Evolutionary conservation across 2,329 filamentous ascomycete genomes (phyloP), one percentile per base, ranked within the genome.

Genomic region (Raffaelea deltoideospora): DNA sequence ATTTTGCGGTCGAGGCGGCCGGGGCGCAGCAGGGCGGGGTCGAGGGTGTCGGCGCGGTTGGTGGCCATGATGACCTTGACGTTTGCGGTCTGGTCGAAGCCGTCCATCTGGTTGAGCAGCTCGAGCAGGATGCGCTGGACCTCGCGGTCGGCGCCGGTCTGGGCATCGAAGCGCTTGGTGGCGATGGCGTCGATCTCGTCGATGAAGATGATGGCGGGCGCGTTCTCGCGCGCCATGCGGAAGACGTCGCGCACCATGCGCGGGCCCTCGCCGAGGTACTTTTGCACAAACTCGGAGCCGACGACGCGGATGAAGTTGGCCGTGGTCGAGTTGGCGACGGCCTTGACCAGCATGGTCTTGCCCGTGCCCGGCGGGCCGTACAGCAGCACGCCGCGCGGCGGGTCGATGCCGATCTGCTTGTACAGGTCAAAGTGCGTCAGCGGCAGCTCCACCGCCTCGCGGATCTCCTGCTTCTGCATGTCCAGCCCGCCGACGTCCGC

Each of bases 41-140:
- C 90, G 46, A 98, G 72, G 7, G 90, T 98, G 59, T 96, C 90
- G 47, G 90, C 88, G 56, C 90, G 81, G 67, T 98, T 98, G 48
- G 90, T 98, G 47, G 90, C 90, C 90, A 98, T 98, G 64, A 98
- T 98, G 56, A 98, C 90, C 67, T 98, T 98, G 61, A 98, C 90
- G 60, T 98, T 98, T 57, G 85, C 83, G 1, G 86, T 94, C 61
- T 98, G 90, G 59, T 98, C 90, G 65, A 98, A 98, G 46, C 90
- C 90, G 57, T 98, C 90, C 90, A 98, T 98, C 63, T 98, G 90
- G 65, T 98, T 98, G 45, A 98, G 78, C 47, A 98, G 67, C 59
- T 98, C 90, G 42, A 98, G 78, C 41, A 98, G 68, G 53, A 98
- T 98, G 70, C 90, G 88, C 65, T 98, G 90, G 14, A 98, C 90